Conservation (phyloP, 257 asterid genomes). For the Lantana camara region DNA sequence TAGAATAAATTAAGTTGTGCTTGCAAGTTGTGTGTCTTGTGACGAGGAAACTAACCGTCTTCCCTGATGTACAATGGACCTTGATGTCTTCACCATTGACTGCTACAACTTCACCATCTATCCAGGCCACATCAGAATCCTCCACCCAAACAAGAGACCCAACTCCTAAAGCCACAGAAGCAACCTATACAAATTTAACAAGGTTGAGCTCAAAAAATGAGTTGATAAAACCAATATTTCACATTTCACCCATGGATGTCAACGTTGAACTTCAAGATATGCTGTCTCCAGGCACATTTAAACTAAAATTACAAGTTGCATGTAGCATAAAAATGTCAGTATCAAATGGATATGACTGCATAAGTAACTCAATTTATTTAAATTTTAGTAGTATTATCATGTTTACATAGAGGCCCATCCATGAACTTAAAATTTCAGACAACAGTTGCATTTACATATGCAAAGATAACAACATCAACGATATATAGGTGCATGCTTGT, state of each 20-base stretch:
- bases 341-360: slow-evolving; percentile 1
- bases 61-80: slow-evolving; percentile 86
- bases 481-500: background rate
- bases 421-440: slow-evolving; percentile 17
- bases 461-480: background rate
- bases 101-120: slow-evolving; percentile 88
- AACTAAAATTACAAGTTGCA: slow-evolving; percentile 21
- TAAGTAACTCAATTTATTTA: slow-evolving; percentile 5
- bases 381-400: slow-evolving; percentile 2
- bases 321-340: slow-evolving; percentile 19
- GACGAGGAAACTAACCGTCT: slow-evolving; percentile 61
- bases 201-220: slow-evolving; percentile 18
- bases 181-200: slow-evolving; percentile 59
- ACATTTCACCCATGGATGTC: slow-evolving; percentile 4
- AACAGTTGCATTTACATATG: slow-evolving; percentile 10
- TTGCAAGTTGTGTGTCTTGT: slow-evolving; percentile 17
- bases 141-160: slow-evolving; percentile 99
- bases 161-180: slow-evolving; percentile 67
- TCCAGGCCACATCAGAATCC: slow-evolving; percentile 92
- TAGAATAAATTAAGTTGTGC: background rate
- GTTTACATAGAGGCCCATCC: background rate
- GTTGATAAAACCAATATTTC: slow-evolving; percentile 1
- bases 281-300: too few species aligned
- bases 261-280: slow-evolving; percentile 1
- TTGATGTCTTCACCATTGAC: slow-evolving; percentile 74